Base-by-base conservation (phyloP, 1,284 basidiomycete genomes). In the Anthracocystis panici-leucophaei region DNA sequence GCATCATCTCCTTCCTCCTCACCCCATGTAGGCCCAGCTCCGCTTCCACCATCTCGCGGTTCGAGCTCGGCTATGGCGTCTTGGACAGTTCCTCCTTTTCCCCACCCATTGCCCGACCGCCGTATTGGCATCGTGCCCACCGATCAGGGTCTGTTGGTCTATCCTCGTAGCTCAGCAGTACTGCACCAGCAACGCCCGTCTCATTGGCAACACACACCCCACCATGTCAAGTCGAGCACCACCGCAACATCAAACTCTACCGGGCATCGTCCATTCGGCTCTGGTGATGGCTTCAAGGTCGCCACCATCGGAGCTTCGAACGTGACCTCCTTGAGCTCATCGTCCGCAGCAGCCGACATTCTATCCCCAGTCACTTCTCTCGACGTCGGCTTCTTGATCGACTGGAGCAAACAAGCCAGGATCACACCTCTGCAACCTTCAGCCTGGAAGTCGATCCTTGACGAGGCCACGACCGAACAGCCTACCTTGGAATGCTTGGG, bases 31-130 rank as follows among this genome's bases (percentile, higher is more conserved):
- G 38, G 54, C 4, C 62, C 68, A 7, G 14, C 16, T 0, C 63
- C 68, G 9, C 56, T 63, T 5, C 42, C 46, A 1, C 70, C 56
- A 18, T 51, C 70, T 16, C 64, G 60, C 10, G 49, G 25, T 11
- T 66, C 70, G 10, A 66, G 64, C 64, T 67, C 70, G 21, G 48
- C 48, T n/a, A 65, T 60, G 58, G 50, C 75, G 16, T 49, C 57
- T n/a, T 77, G 66, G 66, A 50, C 65, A n/a, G 52, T 80, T 5
- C 77, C 78, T 12, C 77, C 76, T 1, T 79, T 78, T 25, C 74
- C 78, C 0, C 68, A 80, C 35, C 74, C 77, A 1, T 57, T 77
- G 20, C 78, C 74, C 3, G 76, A 80, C 42, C 57, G 74, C 18
- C 57, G 57, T 7, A 58, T 80, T 21, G 68, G 73, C 38, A 20